A percentile compares a stretch with the other conserved stretches of the same genome.
Conservation (phyloP, 2,329 filamentous ascomycete genomes). For the Pseudocercospora crystallina region DNA sequence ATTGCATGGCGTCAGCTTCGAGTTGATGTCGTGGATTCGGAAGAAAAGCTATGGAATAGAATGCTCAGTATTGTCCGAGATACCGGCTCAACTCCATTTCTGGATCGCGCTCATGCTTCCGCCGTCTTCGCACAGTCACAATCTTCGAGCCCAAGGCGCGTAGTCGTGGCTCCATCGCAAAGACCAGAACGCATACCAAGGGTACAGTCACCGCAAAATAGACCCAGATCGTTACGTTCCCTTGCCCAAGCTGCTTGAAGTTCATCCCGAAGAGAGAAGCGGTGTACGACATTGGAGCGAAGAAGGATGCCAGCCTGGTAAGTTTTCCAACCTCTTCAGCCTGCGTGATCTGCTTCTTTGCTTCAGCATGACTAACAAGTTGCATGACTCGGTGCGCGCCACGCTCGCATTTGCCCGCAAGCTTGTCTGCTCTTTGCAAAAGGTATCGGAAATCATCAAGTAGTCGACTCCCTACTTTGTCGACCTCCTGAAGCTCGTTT, state of each 20-base stretch:
- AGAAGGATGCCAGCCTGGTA: conserved; percentile 4
- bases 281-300: conserved; percentile 1
- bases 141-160: background rate
- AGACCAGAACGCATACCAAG: background rate
- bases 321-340: background rate
- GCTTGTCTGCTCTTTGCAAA: background rate
- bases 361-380: background rate
- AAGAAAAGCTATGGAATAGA: too few relatives aligned
- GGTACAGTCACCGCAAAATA: background rate
- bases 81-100: too few relatives aligned
- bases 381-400: background rate
- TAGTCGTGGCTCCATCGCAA: background rate
- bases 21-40: too few relatives aligned
- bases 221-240: conserved; percentile 1
- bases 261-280: conserved; percentile 9
- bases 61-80: too few relatives aligned
- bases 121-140: too few relatives aligned
- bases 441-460: background rate
- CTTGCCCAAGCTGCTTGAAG: conserved; percentile 3
- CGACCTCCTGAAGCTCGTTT: background rate
- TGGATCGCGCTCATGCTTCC: too few relatives aligned
- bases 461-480: background rate
- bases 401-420: background rate
- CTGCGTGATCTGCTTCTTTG: background rate
- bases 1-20: too few relatives aligned